Percentiles rank a stretch among this genome's conserved stretches.
These are phyloP conservation scores for Kitagawia praeruptora DNA, from an alignment of 129 eudicot species.

Conservation along the genomic window DNA sequence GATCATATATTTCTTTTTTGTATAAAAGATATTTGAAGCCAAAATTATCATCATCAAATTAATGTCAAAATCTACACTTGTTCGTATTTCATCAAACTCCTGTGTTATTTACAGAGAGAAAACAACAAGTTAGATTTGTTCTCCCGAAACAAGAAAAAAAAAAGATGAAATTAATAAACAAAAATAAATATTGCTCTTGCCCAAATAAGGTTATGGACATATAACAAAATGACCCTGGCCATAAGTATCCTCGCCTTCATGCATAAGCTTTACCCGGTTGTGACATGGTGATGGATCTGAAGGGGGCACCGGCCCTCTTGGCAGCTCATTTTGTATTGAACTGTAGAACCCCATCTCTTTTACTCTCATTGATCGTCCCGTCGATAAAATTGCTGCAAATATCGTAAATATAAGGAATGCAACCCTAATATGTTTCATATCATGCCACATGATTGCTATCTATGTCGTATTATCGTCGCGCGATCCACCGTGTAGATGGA, in stretches of 20 bases:
- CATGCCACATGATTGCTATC: neutral
- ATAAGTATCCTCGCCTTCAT: slow-evolving; percentile 11
- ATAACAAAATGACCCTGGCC: slow-evolving; percentile 5
- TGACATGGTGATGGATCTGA: slow-evolving; percentile 26
- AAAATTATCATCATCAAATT: neutral
- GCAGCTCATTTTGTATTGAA: slow-evolving; percentile 14
- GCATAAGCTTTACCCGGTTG: slow-evolving; percentile 18
- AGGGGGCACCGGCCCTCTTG: slow-evolving; percentile 28
- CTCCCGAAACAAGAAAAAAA: neutral
- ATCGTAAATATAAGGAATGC: neutral
- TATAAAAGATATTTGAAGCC: neutral
- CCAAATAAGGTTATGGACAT: slow-evolving; percentile 9
- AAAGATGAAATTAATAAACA: neutral
- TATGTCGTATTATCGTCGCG: neutral
- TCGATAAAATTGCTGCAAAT: slow-evolving; percentile 6
- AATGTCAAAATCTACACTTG: slow-evolving; percentile 8
- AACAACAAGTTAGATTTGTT: neutral
- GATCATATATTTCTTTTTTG: neutral
- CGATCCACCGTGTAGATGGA: slow-evolving; percentile 1
- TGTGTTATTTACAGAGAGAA: slow-evolving; percentile 3
- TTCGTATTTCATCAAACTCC: neutral
- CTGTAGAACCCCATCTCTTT: slow-evolving; percentile 3
- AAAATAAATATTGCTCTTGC: neutral
- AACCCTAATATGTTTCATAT: neutral
- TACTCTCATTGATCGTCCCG: slow-evolving; percentile 6